Conservation (phyloP, 2,329 filamentous ascomycete genomes). For the Cytospora schulzeri region DNA sequence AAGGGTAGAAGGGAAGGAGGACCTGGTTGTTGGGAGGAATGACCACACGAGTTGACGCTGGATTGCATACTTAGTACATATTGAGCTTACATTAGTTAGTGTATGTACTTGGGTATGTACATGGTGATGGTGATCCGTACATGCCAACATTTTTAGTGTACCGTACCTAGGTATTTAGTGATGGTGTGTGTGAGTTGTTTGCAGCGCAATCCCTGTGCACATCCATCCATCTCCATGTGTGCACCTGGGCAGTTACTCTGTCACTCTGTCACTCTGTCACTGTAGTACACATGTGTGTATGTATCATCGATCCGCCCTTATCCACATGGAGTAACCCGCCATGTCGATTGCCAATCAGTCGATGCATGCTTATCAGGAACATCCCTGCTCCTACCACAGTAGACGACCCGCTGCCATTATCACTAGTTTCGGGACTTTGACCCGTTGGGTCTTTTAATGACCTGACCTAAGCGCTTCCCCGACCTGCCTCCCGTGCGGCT, state of each 20-base stretch:
- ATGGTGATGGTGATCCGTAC: too few species aligned
- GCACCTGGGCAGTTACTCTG: too few species aligned
- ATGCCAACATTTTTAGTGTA: not conserved
- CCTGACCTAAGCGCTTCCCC: not conserved
- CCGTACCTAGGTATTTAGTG: not conserved
- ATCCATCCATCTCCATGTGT: too few species aligned
- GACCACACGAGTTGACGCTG: not conserved
- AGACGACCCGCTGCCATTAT: not conserved
- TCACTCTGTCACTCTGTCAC: too few species aligned
- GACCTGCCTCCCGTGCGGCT: not conserved
- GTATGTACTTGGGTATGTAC: not conserved
- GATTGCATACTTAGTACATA: not conserved
- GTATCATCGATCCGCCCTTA: too few species aligned
- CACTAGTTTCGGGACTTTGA: not conserved
- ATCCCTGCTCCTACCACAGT: not conserved
- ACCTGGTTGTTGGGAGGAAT: not conserved
- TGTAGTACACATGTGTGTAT: too few species aligned
- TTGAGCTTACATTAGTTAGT: too few species aligned
- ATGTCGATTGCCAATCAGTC: constrained; percentile 2
- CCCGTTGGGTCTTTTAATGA: not conserved
- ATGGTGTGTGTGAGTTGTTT: too few species aligned
- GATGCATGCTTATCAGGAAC: not conserved
- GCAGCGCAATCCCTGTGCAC: too few species aligned
- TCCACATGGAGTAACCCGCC: not conserved
- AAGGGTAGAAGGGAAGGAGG: not conserved